Conservation (phyloP, 371 early-diverging fungal species). For the Quaeritorhiza haematococci region DNA sequence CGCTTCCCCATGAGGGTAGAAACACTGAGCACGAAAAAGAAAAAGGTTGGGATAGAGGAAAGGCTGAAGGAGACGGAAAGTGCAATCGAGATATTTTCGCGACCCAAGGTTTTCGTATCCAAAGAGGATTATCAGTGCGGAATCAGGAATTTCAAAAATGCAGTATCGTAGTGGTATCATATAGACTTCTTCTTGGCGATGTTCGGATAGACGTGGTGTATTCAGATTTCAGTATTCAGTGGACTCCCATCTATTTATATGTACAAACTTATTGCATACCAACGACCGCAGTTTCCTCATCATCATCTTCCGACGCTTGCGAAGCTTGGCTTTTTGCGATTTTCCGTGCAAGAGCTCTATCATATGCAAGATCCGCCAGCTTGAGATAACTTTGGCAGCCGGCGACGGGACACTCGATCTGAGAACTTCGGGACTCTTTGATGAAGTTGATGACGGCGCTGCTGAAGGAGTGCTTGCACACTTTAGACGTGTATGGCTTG, state of each 20-base stretch:
- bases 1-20: slow-evolving; percentile 38
- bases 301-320: slow-evolving; percentile 12
- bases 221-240: too few relatives aligned
- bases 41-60: slow-evolving; percentile 27
- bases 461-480: slow-evolving; percentile 27
- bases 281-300: too few relatives aligned
- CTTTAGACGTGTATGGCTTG: slow-evolving; percentile 21
- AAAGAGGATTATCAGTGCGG: too few relatives aligned
- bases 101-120: slow-evolving; percentile 30
- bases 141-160: too few relatives aligned
- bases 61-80: slow-evolving; percentile 32
- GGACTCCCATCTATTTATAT: too few relatives aligned
- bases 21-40: slow-evolving; percentile 23
- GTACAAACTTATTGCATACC: too few relatives aligned
- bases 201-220: too few relatives aligned
- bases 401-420: slow-evolving; percentile 25
- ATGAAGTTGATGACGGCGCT: slow-evolving; percentile 17
- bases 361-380: slow-evolving; percentile 6
- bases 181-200: too few relatives aligned
- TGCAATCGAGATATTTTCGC: slow-evolving; percentile 31
- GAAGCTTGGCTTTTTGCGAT: slow-evolving; percentile 1
- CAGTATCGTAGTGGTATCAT: too few relatives aligned
- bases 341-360: slow-evolving; percentile 11
- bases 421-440: neutral
- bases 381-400: slow-evolving; percentile 24